phyloP scores from a whole-genome alignment of 2,329 filamentous ascomycete genomes.

The Xylariales sp. region DNA sequence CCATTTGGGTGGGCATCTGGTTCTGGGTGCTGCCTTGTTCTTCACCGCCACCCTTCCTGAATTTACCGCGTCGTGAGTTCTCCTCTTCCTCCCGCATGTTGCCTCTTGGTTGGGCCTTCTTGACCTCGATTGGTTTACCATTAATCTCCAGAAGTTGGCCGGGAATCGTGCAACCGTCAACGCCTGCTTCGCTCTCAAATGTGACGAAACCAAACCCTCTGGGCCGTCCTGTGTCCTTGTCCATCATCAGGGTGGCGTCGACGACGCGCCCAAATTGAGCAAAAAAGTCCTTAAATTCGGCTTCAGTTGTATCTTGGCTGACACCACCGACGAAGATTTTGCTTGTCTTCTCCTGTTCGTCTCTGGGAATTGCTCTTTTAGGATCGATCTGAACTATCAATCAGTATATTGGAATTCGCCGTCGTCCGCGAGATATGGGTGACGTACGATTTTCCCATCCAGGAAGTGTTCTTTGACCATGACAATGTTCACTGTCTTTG shows the following conservation, averaged over 20 bases:
- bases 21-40: constrained; percentile 25
- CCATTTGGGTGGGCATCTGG: constrained; percentile 27
- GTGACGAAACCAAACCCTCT: constrained; percentile 97
- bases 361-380: constrained; percentile 92
- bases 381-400: constrained; percentile 72
- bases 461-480: constrained; percentile 99
- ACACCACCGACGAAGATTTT: constrained; percentile 99
- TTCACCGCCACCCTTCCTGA: constrained; percentile 50
- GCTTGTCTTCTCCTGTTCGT: constrained; percentile 96
- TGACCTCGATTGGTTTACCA: constrained; percentile 95
- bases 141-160: constrained; percentile 73
- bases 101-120: constrained; percentile 92
- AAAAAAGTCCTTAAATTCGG: constrained; percentile 96
- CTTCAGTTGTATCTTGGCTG: constrained; percentile 92
- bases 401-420: constrained; percentile 16
- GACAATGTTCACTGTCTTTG: constrained; percentile 96
- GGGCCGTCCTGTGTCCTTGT: constrained; percentile 97
- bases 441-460: constrained; percentile 92
- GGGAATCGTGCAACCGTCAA: constrained; percentile 81
- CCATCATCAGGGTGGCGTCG: constrained; percentile 98
- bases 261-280: constrained; percentile 93
- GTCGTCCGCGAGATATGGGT: neutral
- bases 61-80: constrained; percentile 56
- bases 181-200: constrained; percentile 91
- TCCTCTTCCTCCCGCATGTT: constrained; percentile 91